phyloP scores from a whole-genome alignment of 176 grass and related monocot species.

The Poa annua region DNA sequence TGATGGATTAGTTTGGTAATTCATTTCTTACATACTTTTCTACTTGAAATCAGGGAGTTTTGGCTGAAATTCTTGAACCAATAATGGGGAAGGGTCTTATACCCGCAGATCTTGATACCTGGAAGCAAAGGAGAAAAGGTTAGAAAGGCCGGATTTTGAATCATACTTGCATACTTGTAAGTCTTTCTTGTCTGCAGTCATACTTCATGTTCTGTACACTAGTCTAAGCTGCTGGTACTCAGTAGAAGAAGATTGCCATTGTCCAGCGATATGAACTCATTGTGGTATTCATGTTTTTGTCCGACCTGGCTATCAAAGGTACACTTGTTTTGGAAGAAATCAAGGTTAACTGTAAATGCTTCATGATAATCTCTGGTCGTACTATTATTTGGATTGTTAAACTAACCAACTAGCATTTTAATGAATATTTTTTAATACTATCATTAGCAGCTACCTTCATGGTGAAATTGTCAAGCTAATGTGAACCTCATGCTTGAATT shows the following conservation, averaged over 20 bases:
- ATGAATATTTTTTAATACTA: background rate
- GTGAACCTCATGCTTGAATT: slow-evolving; percentile 12
- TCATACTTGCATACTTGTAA: slow-evolving; percentile 21
- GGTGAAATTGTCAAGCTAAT: background rate
- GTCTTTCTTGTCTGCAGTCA: background rate
- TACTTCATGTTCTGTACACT: slow-evolving; percentile 6
- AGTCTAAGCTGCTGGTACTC: background rate
- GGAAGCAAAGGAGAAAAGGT: slow-evolving; percentile 99
- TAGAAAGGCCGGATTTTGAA: slow-evolving; percentile 57
- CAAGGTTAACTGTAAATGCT: background rate
- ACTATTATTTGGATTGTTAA: slow-evolving; percentile 18
- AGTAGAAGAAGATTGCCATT: slow-evolving; percentile 14
- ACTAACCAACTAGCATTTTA: slow-evolving; percentile 1
- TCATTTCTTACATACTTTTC: slow-evolving; percentile 46
- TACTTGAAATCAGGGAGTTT: slow-evolving; percentile 75
- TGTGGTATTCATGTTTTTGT: background rate
- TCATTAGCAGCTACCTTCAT: background rate
- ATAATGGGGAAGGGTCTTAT: slow-evolving; percentile 99
- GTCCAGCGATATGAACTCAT: slow-evolving; percentile 21
- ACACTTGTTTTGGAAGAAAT: background rate
- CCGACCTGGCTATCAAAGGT: background rate
- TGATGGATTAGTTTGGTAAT: background rate
- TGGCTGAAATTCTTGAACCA: slow-evolving; percentile 97
- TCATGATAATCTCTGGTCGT: background rate
- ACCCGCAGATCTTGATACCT: slow-evolving; percentile 96